phyloP scores from a whole-genome alignment of 495 filamentous ascomycete species.

The Penicillium paradoxum region DNA sequence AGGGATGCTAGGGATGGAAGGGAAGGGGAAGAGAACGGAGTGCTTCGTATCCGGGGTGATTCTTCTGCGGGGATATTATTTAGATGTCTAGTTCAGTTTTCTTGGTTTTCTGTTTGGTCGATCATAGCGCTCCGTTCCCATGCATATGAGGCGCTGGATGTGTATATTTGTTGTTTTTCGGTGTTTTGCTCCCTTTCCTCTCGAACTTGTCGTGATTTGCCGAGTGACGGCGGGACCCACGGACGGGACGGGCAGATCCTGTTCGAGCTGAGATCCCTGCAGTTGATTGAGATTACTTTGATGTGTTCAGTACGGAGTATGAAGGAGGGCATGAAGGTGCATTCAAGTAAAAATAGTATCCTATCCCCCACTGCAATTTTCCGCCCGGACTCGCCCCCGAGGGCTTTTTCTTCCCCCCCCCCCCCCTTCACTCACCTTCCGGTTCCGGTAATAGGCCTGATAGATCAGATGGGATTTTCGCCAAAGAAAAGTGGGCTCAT shows the following conservation, averaged over 20 bases:
- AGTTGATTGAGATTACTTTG: no score
- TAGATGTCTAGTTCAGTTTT: background rate
- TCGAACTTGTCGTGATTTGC: slow-evolving; percentile 5
- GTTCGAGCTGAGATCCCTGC: no score
- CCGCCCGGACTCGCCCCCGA: no score
- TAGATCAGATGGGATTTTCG: slow-evolving; percentile 8
- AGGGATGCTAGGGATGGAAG: slow-evolving; percentile 2
- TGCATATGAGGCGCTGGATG: slow-evolving; percentile 24
- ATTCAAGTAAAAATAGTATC: no score
- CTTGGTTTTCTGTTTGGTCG: background rate
- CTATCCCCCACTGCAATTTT: background rate
- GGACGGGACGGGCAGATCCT: slow-evolving; percentile 20
- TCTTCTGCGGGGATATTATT: background rate
- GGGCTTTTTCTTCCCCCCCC: no score
- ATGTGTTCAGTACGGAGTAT: no score
- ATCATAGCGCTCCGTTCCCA: slow-evolving; percentile 13
- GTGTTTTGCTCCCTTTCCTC: background rate
- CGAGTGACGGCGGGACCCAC: slow-evolving; percentile 9
- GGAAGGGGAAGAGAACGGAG: background rate
- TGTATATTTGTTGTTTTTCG: slow-evolving; percentile 7
- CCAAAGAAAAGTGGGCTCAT: background rate
- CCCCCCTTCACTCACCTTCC: no score
- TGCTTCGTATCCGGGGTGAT: background rate
- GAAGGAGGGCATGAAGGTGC: no score
- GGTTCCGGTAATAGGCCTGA: background rate